Percentiles rank a stretch among this genome's conserved stretches.
Conservation (phyloP, 1,284 basidiomycete species). For the Ceratobasidium sp. region DNA sequence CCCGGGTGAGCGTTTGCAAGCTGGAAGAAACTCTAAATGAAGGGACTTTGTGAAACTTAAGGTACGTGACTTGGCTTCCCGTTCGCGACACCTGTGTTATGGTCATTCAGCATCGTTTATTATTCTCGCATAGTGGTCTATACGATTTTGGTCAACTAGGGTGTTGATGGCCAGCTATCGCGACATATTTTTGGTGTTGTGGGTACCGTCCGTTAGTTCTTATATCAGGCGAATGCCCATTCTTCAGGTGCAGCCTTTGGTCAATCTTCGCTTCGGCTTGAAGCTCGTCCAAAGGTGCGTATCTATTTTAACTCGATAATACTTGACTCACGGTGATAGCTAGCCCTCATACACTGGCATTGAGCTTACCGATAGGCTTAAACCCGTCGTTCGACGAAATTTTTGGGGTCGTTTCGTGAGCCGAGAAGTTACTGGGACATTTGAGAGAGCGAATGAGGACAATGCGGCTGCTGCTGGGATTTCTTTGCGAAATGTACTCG, state of each 20-base stretch:
- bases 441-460: slow-evolving; percentile 95
- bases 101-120: slow-evolving; percentile 70
- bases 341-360: slow-evolving; percentile 60
- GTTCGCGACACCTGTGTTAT: background rate
- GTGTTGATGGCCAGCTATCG: slow-evolving; percentile 88
- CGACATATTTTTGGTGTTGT: slow-evolving; percentile 88
- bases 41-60: slow-evolving; percentile 94
- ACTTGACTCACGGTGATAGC: no score
- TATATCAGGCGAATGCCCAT: background rate
- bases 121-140: slow-evolving; percentile 89
- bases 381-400: slow-evolving; percentile 87
- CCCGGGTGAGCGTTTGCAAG: slow-evolving; percentile 88
- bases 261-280: no score
- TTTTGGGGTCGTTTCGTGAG: slow-evolving; percentile 81
- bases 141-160: slow-evolving; percentile 82
- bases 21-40: slow-evolving; percentile 95
- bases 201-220: slow-evolving; percentile 56
- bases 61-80: slow-evolving; percentile 63
- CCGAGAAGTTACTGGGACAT: slow-evolving; percentile 89
- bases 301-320: no score
- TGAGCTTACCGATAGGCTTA: slow-evolving; percentile 96
- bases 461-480: slow-evolving; percentile 89
- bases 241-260: slow-evolving; percentile 63
- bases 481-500: slow-evolving; percentile 84
- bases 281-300: no score